Evolutionary conservation across 2,329 filamentous ascomycete genomes (phyloP), one percentile per base, ranked within the genome.

Genomic region (Dendryphion nanum): DNA sequence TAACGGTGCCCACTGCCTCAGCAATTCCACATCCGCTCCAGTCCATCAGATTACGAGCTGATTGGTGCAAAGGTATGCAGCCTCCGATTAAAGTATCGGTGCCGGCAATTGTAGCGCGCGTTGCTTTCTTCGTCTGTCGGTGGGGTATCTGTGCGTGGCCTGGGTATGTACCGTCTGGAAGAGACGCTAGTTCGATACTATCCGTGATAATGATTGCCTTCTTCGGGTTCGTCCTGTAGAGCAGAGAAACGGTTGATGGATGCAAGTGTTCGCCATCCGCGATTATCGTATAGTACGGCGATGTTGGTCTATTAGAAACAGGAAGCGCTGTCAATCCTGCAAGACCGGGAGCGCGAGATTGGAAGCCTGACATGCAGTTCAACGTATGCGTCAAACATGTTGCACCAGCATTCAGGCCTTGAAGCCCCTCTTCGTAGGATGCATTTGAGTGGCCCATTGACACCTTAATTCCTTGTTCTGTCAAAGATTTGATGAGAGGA

Each of bases 191-290:
- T 50, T 79, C 76, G 46, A 77, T 76, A 37, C 66, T 70, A 55
- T 79, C 76, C 1, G 75, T 78, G 41, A 78, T 69, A 31, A 77
- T 55, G 33, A 79, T 74, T 43, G 72, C 71, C 41, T 71, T 69
- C 12, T 54, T 44, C 2, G 73, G 73, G 20, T 70, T 69, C 2
- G 70, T 55, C 16, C 68, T 66, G 52, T 75, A 71, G 3, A 77
- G 68, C 20, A 79, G 61, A 0, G 68, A 68, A 0, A 74, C 65
- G 1, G 77, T 68, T 13, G 60, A 56, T 1, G 75, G 74, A 45
- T 79, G 75, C 3, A 79, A 56, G 42, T 79, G 77, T 35, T 77
- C 68, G 20, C 72, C 72, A 41, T 79, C 77, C 3, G 75, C 62
- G 18, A 79, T 78, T 31, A 79, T 55, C 16, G 70, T 72, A 58